Base-by-base conservation (phyloP, 352 stramenopile genomes). In the Plasmopara muralis region DNA sequence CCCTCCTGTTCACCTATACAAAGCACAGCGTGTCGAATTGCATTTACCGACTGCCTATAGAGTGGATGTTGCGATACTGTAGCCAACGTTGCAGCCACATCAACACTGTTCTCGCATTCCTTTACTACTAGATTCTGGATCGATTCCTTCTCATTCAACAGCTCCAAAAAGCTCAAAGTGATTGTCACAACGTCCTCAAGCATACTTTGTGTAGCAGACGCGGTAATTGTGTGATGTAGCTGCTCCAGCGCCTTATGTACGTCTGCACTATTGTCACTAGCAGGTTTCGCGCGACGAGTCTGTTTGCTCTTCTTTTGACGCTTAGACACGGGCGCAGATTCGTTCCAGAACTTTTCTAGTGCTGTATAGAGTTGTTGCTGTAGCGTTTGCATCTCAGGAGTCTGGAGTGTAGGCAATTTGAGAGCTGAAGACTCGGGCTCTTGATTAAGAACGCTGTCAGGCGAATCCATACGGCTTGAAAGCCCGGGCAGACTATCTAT, bases 221-320 rank as follows among this genome's bases (percentile, higher is more conserved):
- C 43, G 18, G 53, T 59, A 15, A 83, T 62, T 14, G 67, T 70
- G 30, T 62, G 47, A 8, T 80, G 64, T 37, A 89, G 37, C 25
- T 62, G 45, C 18, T 60, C 14, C 28, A 89, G 55, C 15, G 64
- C 66, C 30, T 61, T 54, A 12, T 68, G 50, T 16, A 87, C 47
- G 29, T 85, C 70, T 16, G 45, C 43, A 38, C 37, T 52, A 55
- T 40, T 58, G 14, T 47, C 29, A 29, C 28, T 43, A 18, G 37
- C 50, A 40, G 31, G 30, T 56, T 50, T 62, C 5, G 40, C 37
- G 40, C 55, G 67, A 38, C 56, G 74, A 25, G 16, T 53, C 29
- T 77, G 66, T 47, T 85, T 83, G 45, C 76, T 50, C 52, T 87
- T 87, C 62, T 87, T 89, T 33, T 81, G 72, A 1, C 79, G 66